These are phyloP conservation scores for Aspergillus heteromorphus DNA, from an alignment of 495 filamentous ascomycete genomes.

Conservation along the genomic window DNA sequence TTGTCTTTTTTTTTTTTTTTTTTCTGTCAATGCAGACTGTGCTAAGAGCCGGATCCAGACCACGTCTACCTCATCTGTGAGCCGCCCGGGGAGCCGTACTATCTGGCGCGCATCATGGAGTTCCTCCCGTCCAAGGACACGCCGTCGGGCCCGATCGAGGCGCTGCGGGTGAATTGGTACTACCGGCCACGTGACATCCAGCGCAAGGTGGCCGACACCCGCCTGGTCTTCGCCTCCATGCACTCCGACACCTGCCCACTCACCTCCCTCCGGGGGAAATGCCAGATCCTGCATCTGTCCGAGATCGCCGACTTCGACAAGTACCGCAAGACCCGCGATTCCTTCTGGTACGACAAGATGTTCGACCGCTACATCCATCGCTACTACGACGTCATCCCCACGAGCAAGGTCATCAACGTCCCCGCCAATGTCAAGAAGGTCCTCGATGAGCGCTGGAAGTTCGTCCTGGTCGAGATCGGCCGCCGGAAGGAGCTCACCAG, in stretches of 20 bases:
- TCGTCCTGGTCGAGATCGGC: slow-evolving; percentile 84
- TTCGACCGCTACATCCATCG: slow-evolving; percentile 98
- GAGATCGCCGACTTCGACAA: slow-evolving; percentile 79
- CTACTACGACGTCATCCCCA: slow-evolving; percentile 94
- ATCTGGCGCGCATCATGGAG: slow-evolving; percentile 96
- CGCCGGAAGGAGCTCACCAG: slow-evolving; percentile 93
- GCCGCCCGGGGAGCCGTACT: slow-evolving; percentile 96
- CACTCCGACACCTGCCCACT: slow-evolving; percentile 95
- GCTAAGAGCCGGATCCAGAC: slow-evolving; percentile 52
- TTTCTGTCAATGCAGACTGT: neutral
- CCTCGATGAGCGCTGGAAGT: slow-evolving; percentile 92
- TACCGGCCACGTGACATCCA: slow-evolving; percentile 95
- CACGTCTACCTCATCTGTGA: slow-evolving; percentile 97
- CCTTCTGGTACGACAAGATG: slow-evolving; percentile 96
- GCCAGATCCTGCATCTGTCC: slow-evolving; percentile 76
- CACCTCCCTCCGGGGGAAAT: slow-evolving; percentile 87
- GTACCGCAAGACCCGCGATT: slow-evolving; percentile 76
- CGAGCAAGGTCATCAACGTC: slow-evolving; percentile 89
- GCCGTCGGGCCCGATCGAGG: slow-evolving; percentile 66
- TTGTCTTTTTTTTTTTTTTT: slow-evolving; percentile 11
- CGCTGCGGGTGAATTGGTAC: slow-evolving; percentile 94
- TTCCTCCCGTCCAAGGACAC: slow-evolving; percentile 80
- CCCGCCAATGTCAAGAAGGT: slow-evolving; percentile 90
- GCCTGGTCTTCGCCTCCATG: slow-evolving; percentile 92
- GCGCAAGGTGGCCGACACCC: slow-evolving; percentile 81